Conservation (phyloP, 495 filamentous ascomycete species). For the Chaetomium cochliodes region DNA sequence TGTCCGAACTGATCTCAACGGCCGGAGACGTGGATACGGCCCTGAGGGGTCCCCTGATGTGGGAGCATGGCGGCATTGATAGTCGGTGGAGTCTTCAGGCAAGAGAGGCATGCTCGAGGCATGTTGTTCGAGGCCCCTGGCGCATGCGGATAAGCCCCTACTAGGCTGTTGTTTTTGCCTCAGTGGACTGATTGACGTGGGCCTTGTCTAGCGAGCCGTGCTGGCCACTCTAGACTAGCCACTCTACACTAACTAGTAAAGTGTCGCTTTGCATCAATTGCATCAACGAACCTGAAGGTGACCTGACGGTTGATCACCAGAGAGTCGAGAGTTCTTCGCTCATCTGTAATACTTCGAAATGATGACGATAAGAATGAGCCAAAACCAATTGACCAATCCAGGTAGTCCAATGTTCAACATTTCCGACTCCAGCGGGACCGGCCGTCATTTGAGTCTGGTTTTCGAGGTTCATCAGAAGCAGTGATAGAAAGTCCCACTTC, state of each 20-base stretch:
- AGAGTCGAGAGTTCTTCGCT: background rate
- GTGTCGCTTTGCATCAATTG: no score
- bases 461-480: slow-evolving; percentile 5
- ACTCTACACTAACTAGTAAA: no score
- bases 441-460: background rate
- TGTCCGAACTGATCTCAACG: background rate
- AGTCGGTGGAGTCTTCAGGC: background rate
- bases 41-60: background rate
- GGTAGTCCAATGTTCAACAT: background rate
- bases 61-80: slow-evolving; percentile 3
- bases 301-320: background rate
- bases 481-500: background rate
- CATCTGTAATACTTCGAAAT: background rate
- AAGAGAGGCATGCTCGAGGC: background rate
- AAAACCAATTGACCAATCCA: slow-evolving; percentile 2
- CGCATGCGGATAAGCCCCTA: background rate
- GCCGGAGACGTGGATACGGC: background rate
- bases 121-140: slow-evolving; percentile 13
- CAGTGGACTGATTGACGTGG: background rate
- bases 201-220: no score
- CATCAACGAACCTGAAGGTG: background rate
- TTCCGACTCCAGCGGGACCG: background rate
- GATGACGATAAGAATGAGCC: background rate
- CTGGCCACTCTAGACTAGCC: no score
- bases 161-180: background rate